phyloP scores from a whole-genome alignment of 768 basidiomycete species.

The Nevesoporus exiguus region DNA sequence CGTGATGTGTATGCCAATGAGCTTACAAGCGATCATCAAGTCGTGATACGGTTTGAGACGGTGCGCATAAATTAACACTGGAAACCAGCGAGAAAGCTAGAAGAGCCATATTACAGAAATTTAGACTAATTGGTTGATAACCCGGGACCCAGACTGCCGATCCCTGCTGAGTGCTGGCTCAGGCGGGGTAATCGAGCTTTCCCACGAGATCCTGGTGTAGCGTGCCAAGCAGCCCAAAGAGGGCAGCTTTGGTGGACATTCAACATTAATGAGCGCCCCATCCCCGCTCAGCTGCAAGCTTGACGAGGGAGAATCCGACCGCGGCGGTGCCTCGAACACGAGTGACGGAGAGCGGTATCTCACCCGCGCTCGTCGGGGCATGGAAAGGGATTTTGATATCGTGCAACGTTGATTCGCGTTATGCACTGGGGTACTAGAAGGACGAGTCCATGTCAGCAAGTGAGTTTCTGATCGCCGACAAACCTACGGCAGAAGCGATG shows the following conservation, averaged over 20 bases:
- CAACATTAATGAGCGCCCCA: not conserved
- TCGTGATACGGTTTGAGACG: not conserved
- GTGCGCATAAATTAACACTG: not conserved
- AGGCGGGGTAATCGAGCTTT: not conserved
- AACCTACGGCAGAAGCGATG: too few relatives aligned
- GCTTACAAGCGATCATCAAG: not conserved
- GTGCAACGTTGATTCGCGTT: not conserved
- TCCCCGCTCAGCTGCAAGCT: not conserved
- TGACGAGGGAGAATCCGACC: not conserved
- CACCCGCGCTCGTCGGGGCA: not conserved
- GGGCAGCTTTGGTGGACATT: not conserved
- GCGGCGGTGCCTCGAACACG: not conserved
- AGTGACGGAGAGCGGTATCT: not conserved
- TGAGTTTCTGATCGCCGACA: not conserved
- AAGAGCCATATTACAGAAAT: not conserved
- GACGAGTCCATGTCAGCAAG: not conserved
- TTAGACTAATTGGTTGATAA: not conserved
- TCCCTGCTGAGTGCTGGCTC: not conserved
- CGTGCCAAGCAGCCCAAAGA: not conserved
- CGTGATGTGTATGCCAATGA: too few relatives aligned
- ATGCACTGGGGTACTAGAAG: not conserved
- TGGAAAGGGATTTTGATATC: not conserved
- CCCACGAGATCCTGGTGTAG: not conserved
- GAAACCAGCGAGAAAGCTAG: not conserved
- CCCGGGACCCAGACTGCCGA: not conserved